phyloP scores from a whole-genome alignment of 805 yeast genomes.

The Schwanniomyces vanrijiae region DNA sequence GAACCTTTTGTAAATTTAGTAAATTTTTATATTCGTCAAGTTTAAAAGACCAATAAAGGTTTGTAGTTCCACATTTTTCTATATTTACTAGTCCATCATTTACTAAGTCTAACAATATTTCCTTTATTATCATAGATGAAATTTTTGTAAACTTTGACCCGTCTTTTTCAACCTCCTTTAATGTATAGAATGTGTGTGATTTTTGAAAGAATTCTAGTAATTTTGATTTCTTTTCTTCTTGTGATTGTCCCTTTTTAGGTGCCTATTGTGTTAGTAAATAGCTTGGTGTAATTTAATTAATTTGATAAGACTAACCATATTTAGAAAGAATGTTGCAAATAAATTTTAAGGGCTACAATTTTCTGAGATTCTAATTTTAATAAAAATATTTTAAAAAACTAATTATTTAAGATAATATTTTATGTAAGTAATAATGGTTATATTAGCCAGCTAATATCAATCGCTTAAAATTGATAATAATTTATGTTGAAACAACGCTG shows the following conservation, averaged over 20 bases:
- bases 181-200: conserved; percentile 41
- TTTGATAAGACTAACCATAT: background rate
- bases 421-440: background rate
- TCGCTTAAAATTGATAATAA: background rate
- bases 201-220: conserved; percentile 39
- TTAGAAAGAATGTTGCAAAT: background rate
- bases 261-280: conserved; percentile 4
- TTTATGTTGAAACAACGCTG: background rate
- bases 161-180: conserved; percentile 51
- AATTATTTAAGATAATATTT: background rate
- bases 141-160: conserved; percentile 49
- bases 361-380: background rate
- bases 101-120: conserved; percentile 42
- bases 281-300: background rate
- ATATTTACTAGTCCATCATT: conserved; percentile 50
- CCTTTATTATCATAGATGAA: conserved; percentile 56
- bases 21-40: conserved; percentile 18
- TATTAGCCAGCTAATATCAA: conserved; percentile 4
- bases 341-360: background rate
- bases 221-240: conserved; percentile 40
- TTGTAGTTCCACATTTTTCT: conserved; percentile 56
- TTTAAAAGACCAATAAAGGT: conserved; percentile 52
- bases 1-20: conserved; percentile 8
- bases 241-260: conserved; percentile 28
- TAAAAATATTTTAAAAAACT: background rate